phyloP scores from a whole-genome alignment of 768 basidiomycete genomes.

The Paxillus involutus region DNA sequence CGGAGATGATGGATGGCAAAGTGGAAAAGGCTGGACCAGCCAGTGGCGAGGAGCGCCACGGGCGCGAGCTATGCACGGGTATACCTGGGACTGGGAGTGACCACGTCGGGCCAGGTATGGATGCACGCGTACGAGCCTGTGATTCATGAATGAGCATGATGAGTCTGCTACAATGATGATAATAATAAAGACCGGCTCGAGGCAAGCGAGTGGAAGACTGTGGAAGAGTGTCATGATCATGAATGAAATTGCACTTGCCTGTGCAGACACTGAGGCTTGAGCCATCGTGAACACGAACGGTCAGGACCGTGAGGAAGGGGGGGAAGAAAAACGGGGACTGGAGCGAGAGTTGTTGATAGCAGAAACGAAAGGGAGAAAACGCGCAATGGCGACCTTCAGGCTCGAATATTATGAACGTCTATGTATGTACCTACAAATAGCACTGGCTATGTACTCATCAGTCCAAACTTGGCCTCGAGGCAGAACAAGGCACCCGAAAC shows the following conservation, averaged over 20 bases:
- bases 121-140: conserved; percentile 19
- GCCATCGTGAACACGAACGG: background rate
- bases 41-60: conserved; percentile 31
- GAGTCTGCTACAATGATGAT: background rate
- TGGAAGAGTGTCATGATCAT: background rate
- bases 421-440: background rate
- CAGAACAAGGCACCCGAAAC: background rate
- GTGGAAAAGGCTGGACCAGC: conserved; percentile 26
- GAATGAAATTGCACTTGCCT: background rate
- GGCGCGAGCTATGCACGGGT: conserved; percentile 18
- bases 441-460: background rate
- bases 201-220: background rate
- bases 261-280: background rate
- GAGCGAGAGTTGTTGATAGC: too few species aligned
- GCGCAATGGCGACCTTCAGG: background rate
- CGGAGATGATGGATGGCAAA: conserved; percentile 21
- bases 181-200: background rate
- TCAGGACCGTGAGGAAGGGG: background rate
- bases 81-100: conserved; percentile 3
- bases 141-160: conserved; percentile 15
- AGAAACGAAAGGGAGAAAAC: background rate
- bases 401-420: too few species aligned
- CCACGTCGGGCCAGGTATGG: conserved; percentile 1
- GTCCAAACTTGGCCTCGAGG: background rate
- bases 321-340: background rate